Evolutionary conservation across 2,329 filamentous ascomycete species (phyloP).

Genomic region (Nannizziopsis arthrosporioides): DNA sequence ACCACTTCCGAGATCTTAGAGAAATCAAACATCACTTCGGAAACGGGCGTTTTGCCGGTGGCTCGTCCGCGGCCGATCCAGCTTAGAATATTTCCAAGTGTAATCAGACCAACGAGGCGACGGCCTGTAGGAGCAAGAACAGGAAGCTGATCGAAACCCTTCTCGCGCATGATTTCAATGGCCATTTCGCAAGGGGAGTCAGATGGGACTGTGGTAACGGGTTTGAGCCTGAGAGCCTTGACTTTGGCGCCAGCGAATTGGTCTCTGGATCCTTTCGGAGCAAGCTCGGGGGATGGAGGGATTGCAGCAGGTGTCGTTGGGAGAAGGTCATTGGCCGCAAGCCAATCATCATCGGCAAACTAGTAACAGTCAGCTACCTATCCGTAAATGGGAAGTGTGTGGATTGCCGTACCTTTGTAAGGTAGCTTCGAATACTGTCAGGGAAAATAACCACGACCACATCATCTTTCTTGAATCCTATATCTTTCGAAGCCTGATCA

Average conservation of each 20-base stretch:
- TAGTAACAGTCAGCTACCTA: constrained; percentile 18
- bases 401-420: constrained; percentile 55
- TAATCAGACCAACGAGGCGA: constrained; percentile 81
- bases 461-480: constrained; percentile 68
- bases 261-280: constrained; percentile 42
- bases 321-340: constrained; percentile 88
- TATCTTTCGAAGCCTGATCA: constrained; percentile 63
- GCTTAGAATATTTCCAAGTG: constrained; percentile 83
- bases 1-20: constrained; percentile 74
- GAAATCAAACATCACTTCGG: constrained; percentile 96
- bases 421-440: constrained; percentile 92
- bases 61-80: constrained; percentile 79
- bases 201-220: constrained; percentile 71
- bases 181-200: constrained; percentile 67
- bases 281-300: constrained; percentile 22
- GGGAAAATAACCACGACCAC: constrained; percentile 83
- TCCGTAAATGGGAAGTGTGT: background rate
- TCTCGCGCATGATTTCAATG: constrained; percentile 96
- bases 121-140: constrained; percentile 60
- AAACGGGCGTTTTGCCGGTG: constrained; percentile 58
- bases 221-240: constrained; percentile 74
- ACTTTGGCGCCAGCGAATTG: constrained; percentile 70
- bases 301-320: constrained; percentile 42
- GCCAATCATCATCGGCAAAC: constrained; percentile 98
- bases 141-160: constrained; percentile 93